phyloP scores from a whole-genome alignment of 352 stramenopile species.

The Phytophthora europaea region DNA sequence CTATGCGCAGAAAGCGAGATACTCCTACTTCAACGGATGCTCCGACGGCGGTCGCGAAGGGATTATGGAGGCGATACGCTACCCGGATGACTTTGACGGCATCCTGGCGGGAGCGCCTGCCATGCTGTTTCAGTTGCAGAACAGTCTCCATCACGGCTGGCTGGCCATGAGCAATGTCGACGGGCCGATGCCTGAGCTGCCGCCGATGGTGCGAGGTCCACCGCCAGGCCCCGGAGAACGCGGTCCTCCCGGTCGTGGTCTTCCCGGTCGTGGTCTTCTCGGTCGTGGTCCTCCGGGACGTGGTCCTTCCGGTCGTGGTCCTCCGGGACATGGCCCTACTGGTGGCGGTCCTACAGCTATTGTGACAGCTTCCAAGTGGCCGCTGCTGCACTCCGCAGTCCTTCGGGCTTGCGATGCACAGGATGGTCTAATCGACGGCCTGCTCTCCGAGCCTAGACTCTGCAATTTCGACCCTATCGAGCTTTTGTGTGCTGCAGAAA shows the following conservation, averaged over 20 bases:
- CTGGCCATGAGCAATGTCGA: constrained; percentile 44
- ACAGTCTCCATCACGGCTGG: constrained; percentile 49
- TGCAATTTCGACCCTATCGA: constrained; percentile 35
- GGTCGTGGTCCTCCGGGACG: constrained; percentile 8
- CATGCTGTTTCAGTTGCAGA: constrained; percentile 53
- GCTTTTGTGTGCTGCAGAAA: constrained; percentile 25
- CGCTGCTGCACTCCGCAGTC: constrained; percentile 44
- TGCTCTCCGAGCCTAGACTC: constrained; percentile 45
- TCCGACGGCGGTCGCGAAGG: constrained; percentile 49
- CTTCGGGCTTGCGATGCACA: constrained; percentile 38
- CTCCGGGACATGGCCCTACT: constrained; percentile 4
- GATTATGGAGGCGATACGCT: constrained; percentile 50
- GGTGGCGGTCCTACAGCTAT: constrained; percentile 18
- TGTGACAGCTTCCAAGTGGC: constrained; percentile 29
- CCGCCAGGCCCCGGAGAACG: constrained; percentile 14
- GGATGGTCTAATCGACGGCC: constrained; percentile 41
- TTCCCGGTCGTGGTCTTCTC: background rate
- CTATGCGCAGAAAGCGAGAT: constrained; percentile 42
- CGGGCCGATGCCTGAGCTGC: constrained; percentile 27
- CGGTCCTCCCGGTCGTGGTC: background rate
- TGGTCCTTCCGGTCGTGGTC: background rate
- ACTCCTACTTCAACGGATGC: constrained; percentile 57
- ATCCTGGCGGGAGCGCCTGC: constrained; percentile 47
- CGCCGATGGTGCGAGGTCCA: constrained; percentile 25
- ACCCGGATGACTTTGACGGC: constrained; percentile 48